phyloP scores from a whole-genome alignment of 176 grass and related monocot species.

The Miscanthus lutarioriparius region DNA sequence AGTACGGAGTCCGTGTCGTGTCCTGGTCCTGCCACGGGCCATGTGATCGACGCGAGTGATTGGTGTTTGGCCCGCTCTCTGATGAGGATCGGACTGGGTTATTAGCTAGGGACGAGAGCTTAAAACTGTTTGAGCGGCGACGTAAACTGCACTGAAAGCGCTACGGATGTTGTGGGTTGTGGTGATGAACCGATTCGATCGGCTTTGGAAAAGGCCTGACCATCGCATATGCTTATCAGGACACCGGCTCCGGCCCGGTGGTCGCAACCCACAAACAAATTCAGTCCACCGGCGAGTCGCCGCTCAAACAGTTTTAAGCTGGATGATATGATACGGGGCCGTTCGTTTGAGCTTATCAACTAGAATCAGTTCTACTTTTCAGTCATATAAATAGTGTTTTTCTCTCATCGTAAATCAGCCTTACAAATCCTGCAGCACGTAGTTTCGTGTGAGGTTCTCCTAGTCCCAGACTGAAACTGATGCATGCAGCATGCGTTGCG shows the following conservation, averaged over 20 bases:
- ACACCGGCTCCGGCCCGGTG: not conserved
- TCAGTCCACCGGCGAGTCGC: too few relatives aligned
- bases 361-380: too few relatives aligned
- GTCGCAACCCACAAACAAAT: not conserved
- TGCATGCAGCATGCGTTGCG: too few relatives aligned
- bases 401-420: too few relatives aligned
- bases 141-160: constrained; percentile 6
- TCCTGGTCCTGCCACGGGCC: not conserved
- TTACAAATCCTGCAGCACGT: too few relatives aligned
- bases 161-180: not conserved
- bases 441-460: not conserved
- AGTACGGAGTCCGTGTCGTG: too few relatives aligned
- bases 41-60: not conserved
- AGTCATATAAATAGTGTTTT: too few relatives aligned
- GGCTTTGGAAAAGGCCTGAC: constrained; percentile 2
- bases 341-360: too few relatives aligned
- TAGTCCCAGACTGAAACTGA: too few relatives aligned
- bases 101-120: not conserved
- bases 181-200: not conserved
- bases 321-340: too few relatives aligned
- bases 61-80: not conserved
- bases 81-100: not conserved
- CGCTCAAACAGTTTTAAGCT: too few relatives aligned
- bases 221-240: not conserved
- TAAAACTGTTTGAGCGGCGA: not conserved